Conservation (phyloP, 129 eudicot species). For the Flaveria robusta region DNA sequence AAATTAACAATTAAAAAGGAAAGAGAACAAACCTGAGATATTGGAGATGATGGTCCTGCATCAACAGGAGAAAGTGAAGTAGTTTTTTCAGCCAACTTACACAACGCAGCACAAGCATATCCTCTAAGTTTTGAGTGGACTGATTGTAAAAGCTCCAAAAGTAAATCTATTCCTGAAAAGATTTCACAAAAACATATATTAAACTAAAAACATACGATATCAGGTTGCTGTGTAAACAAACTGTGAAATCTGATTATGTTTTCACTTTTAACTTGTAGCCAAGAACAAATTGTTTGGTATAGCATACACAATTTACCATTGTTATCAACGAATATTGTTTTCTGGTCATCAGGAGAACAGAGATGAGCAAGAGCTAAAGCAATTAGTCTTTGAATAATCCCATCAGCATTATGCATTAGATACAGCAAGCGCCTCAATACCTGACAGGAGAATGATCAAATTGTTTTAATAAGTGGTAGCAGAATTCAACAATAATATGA, state of each 20-base stretch:
- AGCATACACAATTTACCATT: conserved; percentile 49
- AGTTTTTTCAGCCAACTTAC: conserved; percentile 73
- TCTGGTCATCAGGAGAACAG: conserved; percentile 76
- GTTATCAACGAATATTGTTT: conserved; percentile 61
- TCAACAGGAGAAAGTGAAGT: conserved; percentile 64
- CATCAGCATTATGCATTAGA: conserved; percentile 66
- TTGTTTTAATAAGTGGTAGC: not conserved
- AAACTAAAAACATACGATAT: not conserved
- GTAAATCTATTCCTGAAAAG: conserved; percentile 64
- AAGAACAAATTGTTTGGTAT: not conserved
- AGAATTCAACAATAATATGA: not conserved
- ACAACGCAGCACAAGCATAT: conserved; percentile 69
- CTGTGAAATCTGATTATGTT: not conserved
- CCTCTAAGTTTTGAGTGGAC: conserved; percentile 53
- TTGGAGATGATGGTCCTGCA: conserved; percentile 89
- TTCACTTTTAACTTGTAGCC: not conserved
- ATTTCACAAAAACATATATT: not conserved
- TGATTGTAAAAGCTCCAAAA: conserved; percentile 72
- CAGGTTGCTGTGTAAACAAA: not conserved
- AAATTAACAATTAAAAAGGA: not conserved
- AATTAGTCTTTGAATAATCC: conserved; percentile 56
- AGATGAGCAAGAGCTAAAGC: conserved; percentile 92
- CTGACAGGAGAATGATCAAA: conserved; percentile 38
- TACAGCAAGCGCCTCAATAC: conserved; percentile 70
- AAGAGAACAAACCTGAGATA: conserved; percentile 56